Conservation (phyloP, 2,329 filamentous ascomycete genomes). For the Hirsutella thompsonii region DNA sequence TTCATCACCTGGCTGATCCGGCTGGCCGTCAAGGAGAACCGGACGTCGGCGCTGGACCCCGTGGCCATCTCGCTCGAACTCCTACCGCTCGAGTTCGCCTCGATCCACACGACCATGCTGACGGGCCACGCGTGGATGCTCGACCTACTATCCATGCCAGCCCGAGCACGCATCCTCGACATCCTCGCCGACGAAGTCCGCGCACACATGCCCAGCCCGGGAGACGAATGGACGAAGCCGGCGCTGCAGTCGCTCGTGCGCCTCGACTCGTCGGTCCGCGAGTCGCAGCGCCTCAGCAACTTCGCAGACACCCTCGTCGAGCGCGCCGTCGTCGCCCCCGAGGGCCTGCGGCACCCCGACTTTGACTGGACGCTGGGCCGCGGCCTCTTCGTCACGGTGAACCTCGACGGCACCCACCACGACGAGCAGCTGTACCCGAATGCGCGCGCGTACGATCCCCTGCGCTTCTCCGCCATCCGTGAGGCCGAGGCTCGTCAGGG, state of each 20-base stretch:
- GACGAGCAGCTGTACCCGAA: slow-evolving; percentile 30
- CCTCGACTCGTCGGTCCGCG: slow-evolving; percentile 38
- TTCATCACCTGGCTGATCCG: slow-evolving; percentile 45
- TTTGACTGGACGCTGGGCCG: slow-evolving; percentile 22
- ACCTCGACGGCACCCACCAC: slow-evolving; percentile 30
- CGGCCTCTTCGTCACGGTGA: slow-evolving; percentile 28
- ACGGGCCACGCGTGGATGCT: slow-evolving; percentile 34
- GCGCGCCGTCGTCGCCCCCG: slow-evolving; percentile 28
- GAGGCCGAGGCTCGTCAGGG: slow-evolving; percentile 20
- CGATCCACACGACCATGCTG: slow-evolving; percentile 44
- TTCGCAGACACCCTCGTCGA: slow-evolving; percentile 32
- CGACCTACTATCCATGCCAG: slow-evolving; percentile 29
- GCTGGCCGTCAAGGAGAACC: slow-evolving; percentile 31
- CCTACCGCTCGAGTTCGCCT: slow-evolving; percentile 43
- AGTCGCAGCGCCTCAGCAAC: slow-evolving; percentile 35
- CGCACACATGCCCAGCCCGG: slow-evolving; percentile 12
- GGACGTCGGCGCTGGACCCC: slow-evolving; percentile 29
- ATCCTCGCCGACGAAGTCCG: slow-evolving; percentile 29
- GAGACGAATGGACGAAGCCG: slow-evolving; percentile 31
- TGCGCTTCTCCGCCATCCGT: slow-evolving; percentile 30
- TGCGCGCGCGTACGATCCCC: slow-evolving; percentile 31
- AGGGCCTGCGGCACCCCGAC: slow-evolving; percentile 27
- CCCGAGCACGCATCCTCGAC: slow-evolving; percentile 20
- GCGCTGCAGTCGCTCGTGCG: slow-evolving; percentile 27
- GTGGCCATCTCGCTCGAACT: slow-evolving; percentile 35